These are phyloP conservation scores for Amphirosellinia nigrospora DNA, from an alignment of 495 filamentous ascomycete species.

Conservation along the genomic window DNA sequence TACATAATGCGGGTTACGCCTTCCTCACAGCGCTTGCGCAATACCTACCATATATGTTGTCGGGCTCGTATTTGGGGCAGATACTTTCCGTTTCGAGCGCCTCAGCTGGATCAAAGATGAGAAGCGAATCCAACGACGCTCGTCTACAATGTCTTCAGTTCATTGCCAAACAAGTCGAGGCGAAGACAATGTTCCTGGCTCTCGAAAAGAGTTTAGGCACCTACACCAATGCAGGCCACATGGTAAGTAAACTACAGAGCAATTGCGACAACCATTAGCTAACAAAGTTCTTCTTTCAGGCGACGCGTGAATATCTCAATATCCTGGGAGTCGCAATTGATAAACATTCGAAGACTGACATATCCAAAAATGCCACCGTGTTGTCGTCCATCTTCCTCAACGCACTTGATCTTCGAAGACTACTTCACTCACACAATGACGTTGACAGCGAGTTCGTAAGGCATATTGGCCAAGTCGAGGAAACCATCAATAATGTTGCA, in stretches of 20 bases:
- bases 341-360: constrained; percentile 73
- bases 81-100: constrained; percentile 71
- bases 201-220: constrained; percentile 71
- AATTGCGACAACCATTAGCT: constrained; percentile 25
- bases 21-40: constrained; percentile 79
- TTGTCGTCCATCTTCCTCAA: constrained; percentile 75
- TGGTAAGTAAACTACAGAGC: constrained; percentile 51
- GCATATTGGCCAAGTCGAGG: constrained; percentile 67
- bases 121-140: constrained; percentile 63
- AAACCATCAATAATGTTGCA: constrained; percentile 64
- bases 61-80: constrained; percentile 69
- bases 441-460: constrained; percentile 50
- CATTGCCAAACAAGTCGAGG: constrained; percentile 73
- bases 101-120: constrained; percentile 65
- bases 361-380: constrained; percentile 69
- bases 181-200: constrained; percentile 68
- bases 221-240: constrained; percentile 63
- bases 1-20: constrained; percentile 82
- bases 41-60: constrained; percentile 85
- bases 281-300: constrained; percentile 47
- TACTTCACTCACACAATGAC: constrained; percentile 43
- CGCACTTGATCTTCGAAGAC: constrained; percentile 73
- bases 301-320: constrained; percentile 69
- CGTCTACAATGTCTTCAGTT: constrained; percentile 72
- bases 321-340: constrained; percentile 71